Evolutionary conservation across 2,329 filamentous ascomycete species (phyloP), one percentile per base, ranked within the genome.

Genomic region (Colletotrichum sp.): DNA sequence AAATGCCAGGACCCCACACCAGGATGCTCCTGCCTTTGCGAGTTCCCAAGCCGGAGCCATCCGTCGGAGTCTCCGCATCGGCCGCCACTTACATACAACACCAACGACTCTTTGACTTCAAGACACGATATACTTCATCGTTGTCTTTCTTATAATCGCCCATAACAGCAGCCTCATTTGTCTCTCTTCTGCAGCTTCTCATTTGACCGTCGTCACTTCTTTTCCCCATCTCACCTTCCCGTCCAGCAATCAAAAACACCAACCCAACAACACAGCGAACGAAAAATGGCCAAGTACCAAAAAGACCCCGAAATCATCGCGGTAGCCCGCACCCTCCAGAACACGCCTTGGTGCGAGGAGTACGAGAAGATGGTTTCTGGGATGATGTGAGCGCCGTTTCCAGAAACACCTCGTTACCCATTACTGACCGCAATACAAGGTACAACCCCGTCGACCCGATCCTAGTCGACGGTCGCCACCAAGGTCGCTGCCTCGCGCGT

Each of bases 401-500:
- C n/a, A n/a, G n/a, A n/a, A n/a, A n/a, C n/a, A n/a, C n/a, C n/a
- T n/a, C n/a, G n/a, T n/a, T n/a, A n/a, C n/a, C n/a, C n/a, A n/a
- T n/a, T n/a, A n/a, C n/a, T n/a, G n/a, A n/a, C n/a, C n/a, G n/a
- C n/a, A n/a, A n/a, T n/a, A n/a, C n/a, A n/a, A n/a, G n/a, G n/a
- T n/a, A 91, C 79, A 83, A 90, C 76, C 82, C 87, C 4, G 83
- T 86, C 21, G 83, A 82, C 0, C 88, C 88, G 0, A 82, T 87
- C 26, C 84, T 92, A 24, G 80, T 83, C 26, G 80, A 83, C 10
- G 86, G 85, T 2, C 87, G 90, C 36, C 88, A 89, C 79, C 84
- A 85, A 9, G 86, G 85, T 2, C 87, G 90, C 30, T 88, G 89
- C 79, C 84, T 85, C 52, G 88, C 89, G 2, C 87, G 90, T 5